Evolutionary conservation across 805 yeast genomes (phyloP), one percentile per base, ranked within the genome.

Genomic region (Pichia membranifaciens): DNA sequence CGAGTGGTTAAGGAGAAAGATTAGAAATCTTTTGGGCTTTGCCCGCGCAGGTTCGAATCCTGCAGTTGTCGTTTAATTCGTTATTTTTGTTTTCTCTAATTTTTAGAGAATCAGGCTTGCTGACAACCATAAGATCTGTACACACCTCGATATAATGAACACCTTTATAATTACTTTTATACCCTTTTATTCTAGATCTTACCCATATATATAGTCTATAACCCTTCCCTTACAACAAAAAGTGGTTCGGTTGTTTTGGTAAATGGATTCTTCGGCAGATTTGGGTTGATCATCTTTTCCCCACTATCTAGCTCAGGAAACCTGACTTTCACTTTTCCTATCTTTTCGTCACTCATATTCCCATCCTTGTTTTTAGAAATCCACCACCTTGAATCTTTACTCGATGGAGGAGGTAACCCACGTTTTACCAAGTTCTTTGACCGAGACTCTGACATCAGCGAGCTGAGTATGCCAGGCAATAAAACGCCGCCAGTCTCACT

Each of bases 341-440:
- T 41, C 3, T 45, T 51, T 6, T 37, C 44, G 16, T 45, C 45
- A 12, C 50, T 41, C 2, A 20, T 32, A 16, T 33, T 35, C 9
- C 18, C 35, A n/a, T 38, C 47, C 49, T 75, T 73, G 0, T 93
- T 91, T 10, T 82, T 82, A 13, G 84, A 82, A 16, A 87, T 72
- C 99, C 99, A 93, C 99, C 99, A 93, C 63, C 87, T 87, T 2
- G 57, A 51, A 8, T 33, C 29, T 20, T 74, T 69, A 13, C 71
- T 65, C 49, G 95, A 84, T 15, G 99, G 99, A 1, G 96, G 87
- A 4, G 97, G 96, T 45, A 90, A 70, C 7, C 75, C 76, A 47
- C 58, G 66, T 3, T 60, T 64, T 34, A 58, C 49, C 18, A 58
- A 50, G 31, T 56, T 56, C 20, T 58, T 56, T 1, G 55, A 45